These are phyloP conservation scores for Umbelopsis isabellina DNA, from an alignment of 192 early-diverging fungal species.

Conservation along the genomic window DNA sequence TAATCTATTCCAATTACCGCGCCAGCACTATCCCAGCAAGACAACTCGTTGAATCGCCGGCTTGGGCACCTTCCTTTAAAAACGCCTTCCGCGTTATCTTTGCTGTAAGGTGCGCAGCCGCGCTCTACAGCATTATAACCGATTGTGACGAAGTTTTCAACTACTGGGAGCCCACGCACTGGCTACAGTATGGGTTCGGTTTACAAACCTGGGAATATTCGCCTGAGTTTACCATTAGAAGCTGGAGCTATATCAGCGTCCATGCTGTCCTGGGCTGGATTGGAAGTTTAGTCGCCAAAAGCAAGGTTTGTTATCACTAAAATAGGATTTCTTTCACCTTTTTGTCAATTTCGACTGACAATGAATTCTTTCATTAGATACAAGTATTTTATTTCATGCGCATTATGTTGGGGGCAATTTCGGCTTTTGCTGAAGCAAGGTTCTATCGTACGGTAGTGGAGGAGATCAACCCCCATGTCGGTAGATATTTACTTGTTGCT, in stretches of 20 bases:
- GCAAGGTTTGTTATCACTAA: constrained; percentile 39
- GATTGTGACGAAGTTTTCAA: constrained; percentile 94
- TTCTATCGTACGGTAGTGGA: constrained; percentile 69
- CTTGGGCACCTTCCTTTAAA: constrained; percentile 29
- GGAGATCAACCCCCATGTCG: constrained; percentile 66
- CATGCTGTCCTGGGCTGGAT: constrained; percentile 56
- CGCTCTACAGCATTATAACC: constrained; percentile 57
- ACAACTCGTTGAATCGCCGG: constrained; percentile 30
- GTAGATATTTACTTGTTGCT: constrained; percentile 65
- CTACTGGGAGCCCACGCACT: constrained; percentile 96
- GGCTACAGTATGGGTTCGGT: constrained; percentile 80
- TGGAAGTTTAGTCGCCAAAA: constrained; percentile 44
- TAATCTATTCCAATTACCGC: background rate
- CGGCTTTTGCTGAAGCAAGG: constrained; percentile 59
- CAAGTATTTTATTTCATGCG: constrained; percentile 81
- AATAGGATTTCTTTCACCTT: too few species aligned
- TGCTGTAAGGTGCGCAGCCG: constrained; percentile 55
- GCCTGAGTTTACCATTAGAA: constrained; percentile 84
- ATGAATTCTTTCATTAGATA: constrained; percentile 41
- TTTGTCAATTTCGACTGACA: background rate
- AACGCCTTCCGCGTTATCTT: constrained; percentile 58
- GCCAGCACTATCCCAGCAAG: background rate
- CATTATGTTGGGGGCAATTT: constrained; percentile 57
- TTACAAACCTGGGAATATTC: constrained; percentile 98
- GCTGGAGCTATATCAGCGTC: constrained; percentile 76